Evolutionary conservation across 1,284 basidiomycete genomes (phyloP), one percentile per base, ranked within the genome.

Genomic region (Malassezia nana): DNA sequence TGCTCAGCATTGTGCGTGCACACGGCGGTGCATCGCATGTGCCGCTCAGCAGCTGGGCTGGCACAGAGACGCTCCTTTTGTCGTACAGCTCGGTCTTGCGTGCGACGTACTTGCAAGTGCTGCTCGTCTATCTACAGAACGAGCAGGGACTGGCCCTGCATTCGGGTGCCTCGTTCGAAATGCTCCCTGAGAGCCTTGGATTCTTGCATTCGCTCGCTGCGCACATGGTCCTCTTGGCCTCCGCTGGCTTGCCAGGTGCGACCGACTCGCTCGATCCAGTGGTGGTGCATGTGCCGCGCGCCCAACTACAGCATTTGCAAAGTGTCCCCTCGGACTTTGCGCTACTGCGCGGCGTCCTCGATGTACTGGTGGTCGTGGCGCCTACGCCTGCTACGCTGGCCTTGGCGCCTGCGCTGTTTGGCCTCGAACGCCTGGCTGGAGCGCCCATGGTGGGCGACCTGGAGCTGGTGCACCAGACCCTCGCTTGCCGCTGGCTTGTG

Each of bases 361-460:
- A 78, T 15, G 80, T 81, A 3, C 77, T 87, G 13, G 83, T 89
- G 45, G 78, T 82, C 48, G 79, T 84, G 35, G 72, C 85, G 15
- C 87, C 90, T 0, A 76, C 84, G 25, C 81, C 84, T 22, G 84
- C 84, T 1, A 68, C 92, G 31, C 74, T 89, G 18, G 83, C 84
- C 0, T 84, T 86, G 26, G 77, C 88, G 29, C 90, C 91, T 1
- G 90, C 92, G 84, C 75, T 96, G 32, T 71, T 89, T 28, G 83
- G 86, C 0, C 75, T 95, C 33, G 83, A 88, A 62, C 62, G 75
- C 66, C 53, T 80, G 32, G 78, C 78, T 52, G 26, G 26, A 40
- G 49, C 46, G 31, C 54, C 59, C 3, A 57, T 51, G 6, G 42
- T 60, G 13, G 62, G 59, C 53, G 55, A 60, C 25, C 57, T 18